A percentile compares a stretch with the other conserved stretches of the same genome.
These are phyloP conservation scores for Tympanopsis confertula DNA, from an alignment of 2,329 filamentous ascomycete genomes.

Conservation along the genomic window DNA sequence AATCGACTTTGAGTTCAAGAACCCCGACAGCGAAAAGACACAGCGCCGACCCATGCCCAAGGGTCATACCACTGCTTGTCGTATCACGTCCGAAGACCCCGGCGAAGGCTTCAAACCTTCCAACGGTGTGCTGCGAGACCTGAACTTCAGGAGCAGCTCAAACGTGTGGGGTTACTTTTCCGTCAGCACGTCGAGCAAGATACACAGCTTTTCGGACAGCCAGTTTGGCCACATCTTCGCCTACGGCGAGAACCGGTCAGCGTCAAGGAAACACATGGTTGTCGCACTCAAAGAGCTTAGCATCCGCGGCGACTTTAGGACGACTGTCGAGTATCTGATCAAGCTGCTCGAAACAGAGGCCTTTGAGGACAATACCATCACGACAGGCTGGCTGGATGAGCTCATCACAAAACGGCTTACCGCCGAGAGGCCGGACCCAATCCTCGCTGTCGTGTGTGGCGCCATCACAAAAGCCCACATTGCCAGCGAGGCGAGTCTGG, in stretches of 20 bases:
- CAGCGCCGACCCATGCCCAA: slow-evolving; percentile 87
- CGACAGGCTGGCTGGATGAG: slow-evolving; percentile 98
- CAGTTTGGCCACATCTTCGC: slow-evolving; percentile 99
- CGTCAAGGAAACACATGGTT: slow-evolving; percentile 98
- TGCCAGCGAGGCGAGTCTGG: slow-evolving; percentile 79
- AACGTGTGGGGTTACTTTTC: slow-evolving; percentile 99
- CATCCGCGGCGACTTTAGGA: slow-evolving; percentile 98
- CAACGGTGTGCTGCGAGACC: slow-evolving; percentile 94
- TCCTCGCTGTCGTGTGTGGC: slow-evolving; percentile 88
- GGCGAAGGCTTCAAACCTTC: slow-evolving; percentile 99
- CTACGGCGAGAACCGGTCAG: slow-evolving; percentile 92
- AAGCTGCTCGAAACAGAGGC: slow-evolving; percentile 96
- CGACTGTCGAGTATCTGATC: slow-evolving; percentile 96
- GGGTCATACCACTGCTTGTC: slow-evolving; percentile 93
- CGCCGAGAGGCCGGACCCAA: slow-evolving; percentile 85
- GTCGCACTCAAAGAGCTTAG: slow-evolving; percentile 95
- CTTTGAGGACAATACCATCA: slow-evolving; percentile 98
- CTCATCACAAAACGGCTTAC: slow-evolving; percentile 96
- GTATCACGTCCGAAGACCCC: slow-evolving; percentile 97
- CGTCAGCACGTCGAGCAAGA: slow-evolving; percentile 87
- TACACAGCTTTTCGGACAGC: slow-evolving; percentile 97
- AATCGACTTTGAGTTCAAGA: slow-evolving; percentile 95
- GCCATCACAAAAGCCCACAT: slow-evolving; percentile 90
- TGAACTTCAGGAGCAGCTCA: slow-evolving; percentile 97
- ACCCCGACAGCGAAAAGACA: slow-evolving; percentile 67